Evolutionary conservation across 1,139 yeast genomes (phyloP).

Genomic region (Arxiozyma telluris): DNA sequence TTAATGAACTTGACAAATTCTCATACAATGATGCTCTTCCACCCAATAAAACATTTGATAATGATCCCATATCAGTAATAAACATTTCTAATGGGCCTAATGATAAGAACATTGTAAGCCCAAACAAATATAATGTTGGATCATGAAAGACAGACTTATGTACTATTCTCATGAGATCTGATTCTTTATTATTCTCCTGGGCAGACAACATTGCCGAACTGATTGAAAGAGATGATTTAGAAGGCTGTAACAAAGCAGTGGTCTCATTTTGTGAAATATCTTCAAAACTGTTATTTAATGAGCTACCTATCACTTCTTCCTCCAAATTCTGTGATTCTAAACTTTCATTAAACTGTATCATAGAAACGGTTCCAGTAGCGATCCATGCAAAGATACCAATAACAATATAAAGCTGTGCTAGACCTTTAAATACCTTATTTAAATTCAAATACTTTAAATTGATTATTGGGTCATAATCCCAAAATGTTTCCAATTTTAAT

Average conservation of each 20-base stretch:
- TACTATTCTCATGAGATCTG: background rate
- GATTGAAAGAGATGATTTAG: constrained; percentile 29
- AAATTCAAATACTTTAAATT: constrained; percentile 35
- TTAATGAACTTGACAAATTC: constrained; percentile 39
- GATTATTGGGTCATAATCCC: constrained; percentile 5
- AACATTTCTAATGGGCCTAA: constrained; percentile 86
- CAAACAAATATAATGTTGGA: constrained; percentile 55
- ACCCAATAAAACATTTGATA: constrained; percentile 28
- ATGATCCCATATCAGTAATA: constrained; percentile 74
- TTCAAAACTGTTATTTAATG: background rate
- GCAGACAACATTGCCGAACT: constrained; percentile 1
- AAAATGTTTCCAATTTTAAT: constrained; percentile 30
- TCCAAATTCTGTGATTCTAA: constrained; percentile 26
- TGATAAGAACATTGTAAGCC: constrained; percentile 54
- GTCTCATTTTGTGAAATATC: background rate
- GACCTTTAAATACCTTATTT: constrained; percentile 45
- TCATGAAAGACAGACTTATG: constrained; percentile 44
- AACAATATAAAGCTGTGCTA: constrained; percentile 48
- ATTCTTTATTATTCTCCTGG: constrained; percentile 21
- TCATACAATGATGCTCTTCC: constrained; percentile 3
- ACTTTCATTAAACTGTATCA: constrained; percentile 31
- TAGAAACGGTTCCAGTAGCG: constrained; percentile 55
- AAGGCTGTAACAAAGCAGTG: constrained; percentile 19
- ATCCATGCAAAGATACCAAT: constrained; percentile 53
- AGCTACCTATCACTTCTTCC: background rate